Conservation (phyloP, 225 moss, liverwort and hornwort genomes). For the Sphagnum contortum region DNA sequence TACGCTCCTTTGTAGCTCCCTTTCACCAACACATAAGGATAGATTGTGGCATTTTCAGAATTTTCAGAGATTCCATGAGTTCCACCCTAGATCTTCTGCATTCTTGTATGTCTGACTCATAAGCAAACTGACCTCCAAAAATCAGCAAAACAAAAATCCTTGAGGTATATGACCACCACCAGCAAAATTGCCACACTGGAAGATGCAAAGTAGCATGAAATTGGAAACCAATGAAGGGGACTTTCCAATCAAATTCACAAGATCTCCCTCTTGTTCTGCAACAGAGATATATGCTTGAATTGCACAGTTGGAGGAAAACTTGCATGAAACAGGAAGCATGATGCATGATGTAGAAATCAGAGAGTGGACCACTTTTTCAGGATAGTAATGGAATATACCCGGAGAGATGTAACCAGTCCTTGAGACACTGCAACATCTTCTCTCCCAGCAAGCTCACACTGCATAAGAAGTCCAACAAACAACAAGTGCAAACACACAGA, state of each 20-base stretch:
- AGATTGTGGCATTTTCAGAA: not conserved
- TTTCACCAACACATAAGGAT: constrained; percentile 5
- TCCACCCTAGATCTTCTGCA: not conserved
- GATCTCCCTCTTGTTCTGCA: too few relatives aligned
- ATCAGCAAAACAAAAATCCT: not conserved
- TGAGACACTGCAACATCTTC: constrained; percentile 83
- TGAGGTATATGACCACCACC: not conserved
- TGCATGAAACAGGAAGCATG: too few relatives aligned
- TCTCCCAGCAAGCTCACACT: constrained; percentile 87
- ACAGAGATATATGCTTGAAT: too few relatives aligned
- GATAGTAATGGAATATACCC: constrained; percentile 22
- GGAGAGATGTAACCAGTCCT: constrained; percentile 57
- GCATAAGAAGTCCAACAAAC: not conserved
- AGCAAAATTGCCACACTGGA: not conserved
- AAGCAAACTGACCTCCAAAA: not conserved
- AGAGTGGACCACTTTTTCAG: too few relatives aligned
- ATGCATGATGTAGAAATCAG: too few relatives aligned
- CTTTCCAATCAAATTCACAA: too few relatives aligned
- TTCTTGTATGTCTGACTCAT: not conserved
- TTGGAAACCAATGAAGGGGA: too few relatives aligned
- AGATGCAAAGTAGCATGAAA: too few relatives aligned
- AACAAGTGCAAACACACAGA: constrained; percentile 4
- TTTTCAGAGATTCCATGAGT: not conserved
- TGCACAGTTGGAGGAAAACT: too few relatives aligned
- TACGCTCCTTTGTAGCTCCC: constrained; percentile 44